A percentile compares a stretch with the other conserved stretches of the same genome.
Conservation (phyloP, 1,139 yeast species). For the Debaryomycetaceae sp. region DNA sequence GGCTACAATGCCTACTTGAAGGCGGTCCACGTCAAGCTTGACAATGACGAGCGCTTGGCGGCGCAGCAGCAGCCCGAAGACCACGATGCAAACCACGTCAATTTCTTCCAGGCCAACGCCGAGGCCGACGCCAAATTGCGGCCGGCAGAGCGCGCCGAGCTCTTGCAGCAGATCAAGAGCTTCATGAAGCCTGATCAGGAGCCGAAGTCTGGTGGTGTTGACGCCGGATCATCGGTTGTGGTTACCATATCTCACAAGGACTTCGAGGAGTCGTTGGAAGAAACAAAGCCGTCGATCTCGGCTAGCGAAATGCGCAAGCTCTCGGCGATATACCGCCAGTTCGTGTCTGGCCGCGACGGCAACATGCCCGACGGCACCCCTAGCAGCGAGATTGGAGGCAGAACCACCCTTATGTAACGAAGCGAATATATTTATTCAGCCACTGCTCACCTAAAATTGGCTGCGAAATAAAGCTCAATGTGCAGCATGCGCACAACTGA, state of each 20-base stretch:
- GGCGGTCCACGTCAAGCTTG: conserved; percentile 79
- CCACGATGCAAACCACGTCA: conserved; percentile 19
- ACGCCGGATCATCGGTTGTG: conserved; percentile 13
- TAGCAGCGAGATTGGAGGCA: conserved; percentile 79
- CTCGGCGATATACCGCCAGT: conserved; percentile 61
- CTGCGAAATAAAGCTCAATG: background rate
- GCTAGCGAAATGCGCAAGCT: conserved; percentile 63
- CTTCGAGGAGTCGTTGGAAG: conserved; percentile 59
- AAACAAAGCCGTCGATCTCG: conserved; percentile 87
- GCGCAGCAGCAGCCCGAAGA: conserved; percentile 11
- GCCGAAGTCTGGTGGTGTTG: conserved; percentile 11
- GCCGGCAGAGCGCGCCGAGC: conserved; percentile 41
- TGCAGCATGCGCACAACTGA: background rate
- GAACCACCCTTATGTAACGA: conserved; percentile 64
- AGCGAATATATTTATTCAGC: background rate
- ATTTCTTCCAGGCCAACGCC: conserved; percentile 33
- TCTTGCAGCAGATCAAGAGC: conserved; percentile 46
- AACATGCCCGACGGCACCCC: conserved; percentile 86
- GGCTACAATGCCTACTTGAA: conserved; percentile 88
- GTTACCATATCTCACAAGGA: conserved; percentile 49
- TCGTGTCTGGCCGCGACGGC: conserved; percentile 78
- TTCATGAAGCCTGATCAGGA: conserved; percentile 16
- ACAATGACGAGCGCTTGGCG: conserved; percentile 31
- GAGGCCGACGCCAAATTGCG: conserved; percentile 30
- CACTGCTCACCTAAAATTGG: background rate